Base-by-base conservation (phyloP, 2,329 filamentous ascomycete genomes). In the Alternaria triticimaculans region DNA sequence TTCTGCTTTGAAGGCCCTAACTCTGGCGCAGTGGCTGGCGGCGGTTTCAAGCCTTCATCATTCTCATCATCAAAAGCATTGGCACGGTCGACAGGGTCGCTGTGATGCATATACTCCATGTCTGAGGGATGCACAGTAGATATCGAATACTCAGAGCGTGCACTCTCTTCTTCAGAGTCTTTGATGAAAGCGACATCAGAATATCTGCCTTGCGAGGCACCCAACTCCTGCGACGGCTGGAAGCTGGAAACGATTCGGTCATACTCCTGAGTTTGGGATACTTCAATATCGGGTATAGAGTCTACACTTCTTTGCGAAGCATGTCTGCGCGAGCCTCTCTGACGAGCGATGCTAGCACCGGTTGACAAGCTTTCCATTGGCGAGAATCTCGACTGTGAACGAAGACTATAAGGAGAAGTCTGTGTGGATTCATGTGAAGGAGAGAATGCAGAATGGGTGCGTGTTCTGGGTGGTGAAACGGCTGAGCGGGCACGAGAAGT, bases 141-240 rank as follows among this genome's bases (percentile, higher is more conserved):
- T 5, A 77, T 48, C 1, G 72, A 76, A 9, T 66, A 60, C 58
- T 75, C 73, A n/a, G 77, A 75, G 21, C 66, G 69, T n/a, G 71
- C 30, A 26, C 67, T 77, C 43, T 67, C 71, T 41, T 79, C 75
- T 51, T 76, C 76, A 2, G 76, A 78, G 48, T 78, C 73, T 51
- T 75, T 76, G n/a, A 78, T 65, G 21, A 66, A 71, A 6, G 60
- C 61, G 12, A 74, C 66, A 26, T 76, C 67, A 10, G 72, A 64
- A 58, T 67, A 75, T 51, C 64, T 72, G 37, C 70, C 66, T 55
- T 71, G 70, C 3, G 69, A 72, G 10, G 56, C 62, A 15, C 67
- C 64, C 6, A 73, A 63, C 18, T 76, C 71, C 58, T 77, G 75
- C 12, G 75, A 75, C 5, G 70, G 63, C 28, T 65, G 62, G 23